These are phyloP conservation scores for Pseudogymnoascus sp. DNA, from an alignment of 2,329 filamentous ascomycete species.

Conservation along the genomic window DNA sequence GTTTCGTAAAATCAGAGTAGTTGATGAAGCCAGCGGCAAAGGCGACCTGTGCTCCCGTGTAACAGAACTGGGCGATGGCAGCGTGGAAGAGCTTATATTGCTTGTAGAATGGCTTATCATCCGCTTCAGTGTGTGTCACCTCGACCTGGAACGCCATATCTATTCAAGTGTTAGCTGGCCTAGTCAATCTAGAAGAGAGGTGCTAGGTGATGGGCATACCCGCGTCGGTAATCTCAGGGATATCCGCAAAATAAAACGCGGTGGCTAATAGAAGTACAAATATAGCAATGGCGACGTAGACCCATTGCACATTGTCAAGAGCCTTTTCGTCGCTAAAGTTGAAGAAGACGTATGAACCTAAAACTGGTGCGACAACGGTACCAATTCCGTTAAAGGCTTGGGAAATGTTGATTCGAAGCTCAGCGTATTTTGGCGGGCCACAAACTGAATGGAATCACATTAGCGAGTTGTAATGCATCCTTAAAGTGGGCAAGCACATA, in stretches of 20 bases:
- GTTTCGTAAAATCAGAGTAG: slow-evolving; percentile 35
- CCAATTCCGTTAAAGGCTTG: slow-evolving; percentile 73
- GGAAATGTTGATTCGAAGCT: slow-evolving; percentile 68
- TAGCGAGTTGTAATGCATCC: not conserved
- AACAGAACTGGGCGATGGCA: slow-evolving; percentile 68
- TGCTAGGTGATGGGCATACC: slow-evolving; percentile 48
- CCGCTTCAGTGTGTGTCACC: slow-evolving; percentile 33
- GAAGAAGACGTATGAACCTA: slow-evolving; percentile 70
- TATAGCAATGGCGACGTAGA: slow-evolving; percentile 54
- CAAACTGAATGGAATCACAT: not conserved
- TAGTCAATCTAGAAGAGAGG: not conserved
- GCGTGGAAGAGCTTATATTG: slow-evolving; percentile 72
- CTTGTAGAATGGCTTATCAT: slow-evolving; percentile 56
- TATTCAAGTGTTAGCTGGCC: slow-evolving; percentile 14
- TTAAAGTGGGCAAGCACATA: not conserved
- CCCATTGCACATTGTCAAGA: slow-evolving; percentile 55
- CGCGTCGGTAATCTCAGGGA: slow-evolving; percentile 50
- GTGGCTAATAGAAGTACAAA: slow-evolving; percentile 51
- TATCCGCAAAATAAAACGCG: slow-evolving; percentile 50
- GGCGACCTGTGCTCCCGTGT: slow-evolving; percentile 63
- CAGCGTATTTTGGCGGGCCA: slow-evolving; percentile 59
- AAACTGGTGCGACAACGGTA: slow-evolving; percentile 63
- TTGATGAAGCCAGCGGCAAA: slow-evolving; percentile 65
- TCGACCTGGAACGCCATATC: slow-evolving; percentile 27
- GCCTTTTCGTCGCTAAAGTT: slow-evolving; percentile 45